Percentiles rank a stretch among this genome's conserved stretches.
Evolutionary conservation across 1,284 basidiomycete genomes (phyloP).

Genomic region (Cystobasidium slooffiae): DNA sequence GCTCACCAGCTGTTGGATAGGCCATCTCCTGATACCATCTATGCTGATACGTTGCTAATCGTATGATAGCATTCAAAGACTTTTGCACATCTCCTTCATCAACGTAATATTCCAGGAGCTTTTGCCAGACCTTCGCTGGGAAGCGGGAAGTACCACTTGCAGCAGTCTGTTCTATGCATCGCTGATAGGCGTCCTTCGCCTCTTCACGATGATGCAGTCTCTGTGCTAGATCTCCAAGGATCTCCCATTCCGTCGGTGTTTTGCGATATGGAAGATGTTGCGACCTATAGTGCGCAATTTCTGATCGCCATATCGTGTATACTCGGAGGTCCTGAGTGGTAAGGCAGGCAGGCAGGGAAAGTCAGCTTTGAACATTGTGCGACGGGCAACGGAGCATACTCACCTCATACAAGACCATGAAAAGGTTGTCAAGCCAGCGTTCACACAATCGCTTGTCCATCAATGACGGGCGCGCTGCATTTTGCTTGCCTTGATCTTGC

Average conservation of each 20-base stretch:
- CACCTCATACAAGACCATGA: constrained; percentile 98
- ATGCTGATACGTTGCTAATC: constrained; percentile 88
- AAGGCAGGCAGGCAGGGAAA: background rate
- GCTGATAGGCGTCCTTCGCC: constrained; percentile 80
- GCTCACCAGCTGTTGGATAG: constrained; percentile 74
- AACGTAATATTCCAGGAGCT: constrained; percentile 90
- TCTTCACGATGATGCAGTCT: constrained; percentile 96
- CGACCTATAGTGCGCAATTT: constrained; percentile 97
- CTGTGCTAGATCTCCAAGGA: constrained; percentile 89
- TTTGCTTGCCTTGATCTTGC: constrained; percentile 35
- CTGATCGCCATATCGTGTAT: constrained; percentile 98
- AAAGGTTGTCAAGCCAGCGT: constrained; percentile 96
- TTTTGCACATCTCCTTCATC: constrained; percentile 91
- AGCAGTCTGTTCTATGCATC: constrained; percentile 75
- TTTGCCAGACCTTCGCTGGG: constrained; percentile 86
- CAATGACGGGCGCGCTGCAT: constrained; percentile 66
- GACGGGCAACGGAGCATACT: constrained; percentile 45
- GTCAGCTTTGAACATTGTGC: background rate
- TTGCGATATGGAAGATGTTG: constrained; percentile 96
- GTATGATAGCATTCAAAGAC: constrained; percentile 85
- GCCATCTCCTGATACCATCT: constrained; percentile 60
- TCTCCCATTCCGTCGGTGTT: constrained; percentile 97
- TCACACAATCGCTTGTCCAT: constrained; percentile 96
- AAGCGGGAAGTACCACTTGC: constrained; percentile 63
- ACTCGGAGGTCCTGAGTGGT: constrained; percentile 83